These are phyloP conservation scores for Pleurotus ostreatus DNA, from an alignment of 768 basidiomycete species.

Conservation along the genomic window DNA sequence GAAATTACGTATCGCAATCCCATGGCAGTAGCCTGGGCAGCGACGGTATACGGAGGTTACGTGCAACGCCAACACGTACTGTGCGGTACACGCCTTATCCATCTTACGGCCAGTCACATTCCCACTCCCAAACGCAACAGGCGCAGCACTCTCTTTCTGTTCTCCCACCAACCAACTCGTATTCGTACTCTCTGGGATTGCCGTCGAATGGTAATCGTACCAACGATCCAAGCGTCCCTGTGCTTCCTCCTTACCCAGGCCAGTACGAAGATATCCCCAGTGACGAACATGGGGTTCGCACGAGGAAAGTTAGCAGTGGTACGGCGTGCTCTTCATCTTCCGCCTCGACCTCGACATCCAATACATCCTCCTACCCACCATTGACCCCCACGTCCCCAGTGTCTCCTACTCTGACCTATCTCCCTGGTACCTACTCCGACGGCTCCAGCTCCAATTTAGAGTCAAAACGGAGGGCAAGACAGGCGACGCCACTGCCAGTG, in stretches of 20 bases:
- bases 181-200: not conserved
- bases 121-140: constrained; percentile 1
- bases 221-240: not conserved
- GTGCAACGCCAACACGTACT: not conserved
- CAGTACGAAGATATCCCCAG: not conserved
- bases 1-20: constrained; percentile 4
- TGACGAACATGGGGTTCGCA: constrained; percentile 1
- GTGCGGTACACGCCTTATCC: constrained; percentile 9
- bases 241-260: not conserved
- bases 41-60: not conserved
- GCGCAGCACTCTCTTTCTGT: not conserved
- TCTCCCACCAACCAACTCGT: not conserved
- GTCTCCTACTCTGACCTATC: constrained; percentile 19
- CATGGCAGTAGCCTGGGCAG: not conserved
- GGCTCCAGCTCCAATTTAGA: constrained; percentile 13
- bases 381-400: constrained; percentile 13
- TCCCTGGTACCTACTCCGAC: not conserved
- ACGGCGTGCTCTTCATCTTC: constrained; percentile 11
- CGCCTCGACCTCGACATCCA: constrained; percentile 11
- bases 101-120: constrained; percentile 1
- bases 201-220: not conserved
- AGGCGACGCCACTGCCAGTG: constrained; percentile 35
- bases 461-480: constrained; percentile 29
- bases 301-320: constrained; percentile 9
- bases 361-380: constrained; percentile 26